Conservation (phyloP, 768 basidiomycete species). For the Lactarius indigo region DNA sequence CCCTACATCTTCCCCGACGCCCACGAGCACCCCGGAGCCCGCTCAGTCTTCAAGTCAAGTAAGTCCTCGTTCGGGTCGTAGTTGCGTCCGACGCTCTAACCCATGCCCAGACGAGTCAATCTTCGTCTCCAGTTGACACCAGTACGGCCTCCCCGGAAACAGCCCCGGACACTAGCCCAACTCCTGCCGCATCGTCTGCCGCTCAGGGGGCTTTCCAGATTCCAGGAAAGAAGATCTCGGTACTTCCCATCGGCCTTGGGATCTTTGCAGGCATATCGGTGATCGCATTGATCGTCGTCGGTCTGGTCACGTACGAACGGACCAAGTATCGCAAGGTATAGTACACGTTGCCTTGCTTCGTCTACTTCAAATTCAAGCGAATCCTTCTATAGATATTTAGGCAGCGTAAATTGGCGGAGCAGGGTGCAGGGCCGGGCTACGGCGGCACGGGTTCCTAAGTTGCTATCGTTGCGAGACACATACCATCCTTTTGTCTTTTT, state of each 20-base stretch:
- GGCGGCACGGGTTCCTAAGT: slow-evolving; percentile 42
- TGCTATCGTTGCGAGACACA: background rate
- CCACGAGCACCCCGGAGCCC: slow-evolving; percentile 11
- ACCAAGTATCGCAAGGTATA: slow-evolving; percentile 80
- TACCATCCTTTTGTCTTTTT: background rate
- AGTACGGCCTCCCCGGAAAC: slow-evolving; percentile 9
- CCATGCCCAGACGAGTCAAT: slow-evolving; percentile 20
- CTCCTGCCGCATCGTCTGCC: slow-evolving; percentile 25
- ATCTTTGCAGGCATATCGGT: slow-evolving; percentile 84
- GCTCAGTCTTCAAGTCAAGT: background rate
- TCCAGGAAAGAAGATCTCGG: slow-evolving; percentile 70
- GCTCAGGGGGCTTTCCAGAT: slow-evolving; percentile 47
- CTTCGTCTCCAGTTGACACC: slow-evolving; percentile 28
- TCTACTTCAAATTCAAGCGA: slow-evolving; percentile 1
- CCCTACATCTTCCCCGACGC: slow-evolving; percentile 11
- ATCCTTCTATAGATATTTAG: slow-evolving; percentile 49
- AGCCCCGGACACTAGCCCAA: slow-evolving; percentile 25
- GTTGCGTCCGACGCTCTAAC: slow-evolving; percentile 2
- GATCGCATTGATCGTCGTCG: slow-evolving; percentile 77
- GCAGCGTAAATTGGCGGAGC: slow-evolving; percentile 67
- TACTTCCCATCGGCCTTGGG: slow-evolving; percentile 79
- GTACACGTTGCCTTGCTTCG: slow-evolving; percentile 13
- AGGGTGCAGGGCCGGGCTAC: slow-evolving; percentile 55
- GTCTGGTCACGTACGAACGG: slow-evolving; percentile 82
- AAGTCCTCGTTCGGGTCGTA: slow-evolving; percentile 1